phyloP scores from a whole-genome alignment of 2,329 filamentous ascomycete genomes.

The Zarea fungicola region DNA sequence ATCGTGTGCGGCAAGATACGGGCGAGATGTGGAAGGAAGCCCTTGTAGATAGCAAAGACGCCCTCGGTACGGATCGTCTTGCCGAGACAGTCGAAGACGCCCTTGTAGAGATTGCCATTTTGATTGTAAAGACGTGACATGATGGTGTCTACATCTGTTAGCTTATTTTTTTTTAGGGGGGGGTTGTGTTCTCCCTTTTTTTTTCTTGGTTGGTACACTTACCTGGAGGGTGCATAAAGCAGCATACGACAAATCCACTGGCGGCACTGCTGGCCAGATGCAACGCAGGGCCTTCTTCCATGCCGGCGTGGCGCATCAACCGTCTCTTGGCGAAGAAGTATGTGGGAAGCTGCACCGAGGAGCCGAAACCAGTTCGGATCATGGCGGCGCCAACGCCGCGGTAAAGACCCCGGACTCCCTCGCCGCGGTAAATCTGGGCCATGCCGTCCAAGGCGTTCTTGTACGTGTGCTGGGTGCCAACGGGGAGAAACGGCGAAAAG shows the following conservation, averaged over 20 bases:
- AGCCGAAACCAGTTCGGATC: slow-evolving; percentile 93
- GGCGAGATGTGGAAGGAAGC: slow-evolving; percentile 90
- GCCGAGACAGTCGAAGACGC: slow-evolving; percentile 84
- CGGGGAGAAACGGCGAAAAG: slow-evolving; percentile 84
- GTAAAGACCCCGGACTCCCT: slow-evolving; percentile 80
- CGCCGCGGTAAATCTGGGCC: slow-evolving; percentile 67
- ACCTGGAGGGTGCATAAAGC: slow-evolving; percentile 96
- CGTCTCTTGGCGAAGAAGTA: slow-evolving; percentile 96
- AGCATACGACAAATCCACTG: slow-evolving; percentile 94
- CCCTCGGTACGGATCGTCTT: slow-evolving; percentile 93
- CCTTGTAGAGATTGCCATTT: slow-evolving; percentile 91
- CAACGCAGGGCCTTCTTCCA: slow-evolving; percentile 85
- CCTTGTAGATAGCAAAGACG: slow-evolving; percentile 91
- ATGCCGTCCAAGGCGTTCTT: slow-evolving; percentile 80
- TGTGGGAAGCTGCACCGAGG: slow-evolving; percentile 91
- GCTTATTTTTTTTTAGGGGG: no score
- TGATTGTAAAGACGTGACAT: slow-evolving; percentile 99
- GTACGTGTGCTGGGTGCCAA: slow-evolving; percentile 96
- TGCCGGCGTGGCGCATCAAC: slow-evolving; percentile 73
- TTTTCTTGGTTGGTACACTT: slow-evolving; percentile 24
- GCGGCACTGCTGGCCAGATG: slow-evolving; percentile 84
- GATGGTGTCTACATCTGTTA: slow-evolving; percentile 79
- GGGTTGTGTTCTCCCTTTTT: background rate
- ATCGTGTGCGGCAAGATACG: slow-evolving; percentile 95
- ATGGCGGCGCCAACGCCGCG: slow-evolving; percentile 88